A percentile compares a stretch with the other conserved stretches of the same genome.
These are phyloP conservation scores for Irpex lacteus DNA, from an alignment of 1,284 basidiomycete genomes.

Conservation along the genomic window DNA sequence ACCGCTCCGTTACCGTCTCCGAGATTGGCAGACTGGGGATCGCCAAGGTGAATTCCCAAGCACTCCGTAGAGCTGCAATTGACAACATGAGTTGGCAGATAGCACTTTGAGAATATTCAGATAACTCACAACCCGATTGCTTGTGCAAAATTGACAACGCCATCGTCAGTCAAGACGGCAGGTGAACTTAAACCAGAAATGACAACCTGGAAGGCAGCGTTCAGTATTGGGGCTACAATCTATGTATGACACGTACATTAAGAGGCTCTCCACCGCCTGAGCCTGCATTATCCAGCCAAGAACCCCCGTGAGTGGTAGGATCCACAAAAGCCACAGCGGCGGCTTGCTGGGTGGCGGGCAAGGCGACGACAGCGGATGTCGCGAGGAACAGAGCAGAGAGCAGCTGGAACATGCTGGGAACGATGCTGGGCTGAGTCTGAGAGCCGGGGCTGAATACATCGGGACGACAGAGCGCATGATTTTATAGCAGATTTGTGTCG, in stretches of 20 bases:
- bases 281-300: slow-evolving; percentile 30
- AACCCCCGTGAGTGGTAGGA: slow-evolving; percentile 27
- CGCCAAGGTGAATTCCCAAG: slow-evolving; percentile 60
- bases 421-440: not conserved
- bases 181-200: slow-evolving; percentile 62
- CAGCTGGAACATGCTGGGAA: not conserved
- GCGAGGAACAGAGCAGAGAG: not conserved
- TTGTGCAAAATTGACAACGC: slow-evolving; percentile 53
- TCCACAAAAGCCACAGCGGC: slow-evolving; percentile 6
- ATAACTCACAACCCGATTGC: slow-evolving; percentile 56
- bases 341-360: not conserved
- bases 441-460: not conserved
- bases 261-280: slow-evolving; percentile 38
- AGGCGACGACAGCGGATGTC: not conserved
- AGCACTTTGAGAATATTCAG: not conserved
- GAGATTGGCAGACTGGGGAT: slow-evolving; percentile 62
- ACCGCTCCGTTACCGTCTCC: slow-evolving; percentile 62
- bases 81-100: not conserved
- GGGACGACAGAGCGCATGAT: not conserved
- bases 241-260: slow-evolving; percentile 28
- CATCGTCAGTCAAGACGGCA: slow-evolving; percentile 60
- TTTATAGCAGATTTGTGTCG: not conserved
- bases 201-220: slow-evolving; percentile 38
- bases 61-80: slow-evolving; percentile 60
- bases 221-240: not conserved